A percentile compares a stretch with the other conserved stretches of the same genome.
phyloP scores from a whole-genome alignment of 345 rosid species.

The Durio zibethinus region DNA sequence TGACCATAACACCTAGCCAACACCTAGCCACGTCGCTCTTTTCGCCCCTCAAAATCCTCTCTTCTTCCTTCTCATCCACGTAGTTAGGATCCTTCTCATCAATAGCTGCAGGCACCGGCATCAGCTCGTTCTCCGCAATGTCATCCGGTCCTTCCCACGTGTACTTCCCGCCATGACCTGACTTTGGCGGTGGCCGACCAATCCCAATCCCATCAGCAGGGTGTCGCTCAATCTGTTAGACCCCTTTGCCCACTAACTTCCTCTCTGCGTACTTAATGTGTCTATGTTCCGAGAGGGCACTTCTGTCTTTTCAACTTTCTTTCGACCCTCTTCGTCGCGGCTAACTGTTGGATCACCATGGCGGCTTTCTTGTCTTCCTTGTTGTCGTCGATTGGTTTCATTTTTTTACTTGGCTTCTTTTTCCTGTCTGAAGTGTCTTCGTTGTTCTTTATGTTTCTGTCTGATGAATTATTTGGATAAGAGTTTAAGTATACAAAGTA shows the following conservation, averaged over 20 bases:
- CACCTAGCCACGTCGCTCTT: constrained; percentile 43
- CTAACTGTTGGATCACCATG: constrained; percentile 42
- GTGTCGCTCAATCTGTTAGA: constrained; percentile 71
- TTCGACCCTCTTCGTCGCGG: constrained; percentile 48
- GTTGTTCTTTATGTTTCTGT: too few species aligned
- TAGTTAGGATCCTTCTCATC: constrained; percentile 81
- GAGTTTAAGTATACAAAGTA: background rate
- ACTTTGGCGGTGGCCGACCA: constrained; percentile 53
- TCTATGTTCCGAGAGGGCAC: constrained; percentile 45
- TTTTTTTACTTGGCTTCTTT: background rate
- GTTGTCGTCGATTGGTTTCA: constrained; percentile 41
- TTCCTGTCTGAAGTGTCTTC: background rate
- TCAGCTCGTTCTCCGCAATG: constrained; percentile 48
- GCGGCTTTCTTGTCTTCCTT: constrained; percentile 42
- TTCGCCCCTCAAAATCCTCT: constrained; percentile 26
- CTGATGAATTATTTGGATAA: background rate
- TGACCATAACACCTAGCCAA: too few species aligned
- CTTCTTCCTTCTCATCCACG: constrained; percentile 55
- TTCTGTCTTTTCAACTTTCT: constrained; percentile 43
- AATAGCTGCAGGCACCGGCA: constrained; percentile 48
- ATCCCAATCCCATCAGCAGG: constrained; percentile 60
- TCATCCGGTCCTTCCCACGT: constrained; percentile 79
- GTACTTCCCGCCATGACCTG: constrained; percentile 83
- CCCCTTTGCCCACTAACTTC: constrained; percentile 69
- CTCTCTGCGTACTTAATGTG: constrained; percentile 57